These are phyloP conservation scores for Theobroma grandiflorum DNA, from an alignment of 441 rosid genomes.

Conservation along the genomic window DNA sequence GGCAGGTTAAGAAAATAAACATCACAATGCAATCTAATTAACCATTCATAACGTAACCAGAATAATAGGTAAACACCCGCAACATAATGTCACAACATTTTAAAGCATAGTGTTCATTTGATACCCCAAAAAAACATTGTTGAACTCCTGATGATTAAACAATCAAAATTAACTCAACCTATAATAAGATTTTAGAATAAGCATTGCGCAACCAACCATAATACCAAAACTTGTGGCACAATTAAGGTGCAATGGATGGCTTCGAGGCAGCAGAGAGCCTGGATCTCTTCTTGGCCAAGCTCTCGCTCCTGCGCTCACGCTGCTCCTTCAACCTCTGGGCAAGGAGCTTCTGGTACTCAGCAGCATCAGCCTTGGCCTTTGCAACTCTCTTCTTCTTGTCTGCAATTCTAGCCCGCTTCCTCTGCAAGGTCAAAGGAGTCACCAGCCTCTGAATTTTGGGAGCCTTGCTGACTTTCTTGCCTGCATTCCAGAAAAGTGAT, in stretches of 20 bases:
- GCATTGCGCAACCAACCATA: constrained; percentile 24
- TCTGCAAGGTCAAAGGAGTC: constrained; percentile 69
- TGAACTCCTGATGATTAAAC: constrained; percentile 24
- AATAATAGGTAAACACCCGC: neutral
- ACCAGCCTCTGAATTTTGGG: constrained; percentile 79
- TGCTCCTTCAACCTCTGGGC: constrained; percentile 74
- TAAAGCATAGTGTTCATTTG: constrained; percentile 1
- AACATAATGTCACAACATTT: neutral
- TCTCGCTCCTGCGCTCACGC: constrained; percentile 72
- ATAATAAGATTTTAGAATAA: constrained; percentile 1
- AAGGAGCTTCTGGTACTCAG: constrained; percentile 76
- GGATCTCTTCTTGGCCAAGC: constrained; percentile 78
- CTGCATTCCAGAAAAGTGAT: constrained; percentile 30
- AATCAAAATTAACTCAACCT: constrained; percentile 35
- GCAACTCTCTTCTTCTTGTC: constrained; percentile 76
- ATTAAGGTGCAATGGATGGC: constrained; percentile 57
- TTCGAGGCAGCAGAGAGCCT: constrained; percentile 70
- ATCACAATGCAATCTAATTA: neutral
- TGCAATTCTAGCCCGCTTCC: constrained; percentile 69
- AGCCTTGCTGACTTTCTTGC: constrained; percentile 71
- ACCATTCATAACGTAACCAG: neutral
- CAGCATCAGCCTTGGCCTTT: constrained; percentile 75
- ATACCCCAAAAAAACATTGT: neutral
- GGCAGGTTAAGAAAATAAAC: neutral
- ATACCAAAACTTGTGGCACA: neutral